Evolutionary conservation across 83 land plant genomes (phyloP), one percentile per base, ranked within the genome.

Genomic region (Larix sibirica): DNA sequence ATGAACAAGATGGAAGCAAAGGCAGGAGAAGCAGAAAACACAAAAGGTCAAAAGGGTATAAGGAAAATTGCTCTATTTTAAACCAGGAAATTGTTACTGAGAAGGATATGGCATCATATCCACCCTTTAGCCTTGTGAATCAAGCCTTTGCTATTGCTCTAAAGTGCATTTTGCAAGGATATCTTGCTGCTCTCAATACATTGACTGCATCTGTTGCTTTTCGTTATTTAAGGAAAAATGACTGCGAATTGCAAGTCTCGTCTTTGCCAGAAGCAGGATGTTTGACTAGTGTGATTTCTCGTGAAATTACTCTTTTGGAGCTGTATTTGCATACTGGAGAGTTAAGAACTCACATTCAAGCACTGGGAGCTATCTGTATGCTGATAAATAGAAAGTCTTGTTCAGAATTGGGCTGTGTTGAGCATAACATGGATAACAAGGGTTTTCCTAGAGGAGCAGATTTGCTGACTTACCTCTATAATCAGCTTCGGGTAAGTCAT

Each of bases 131-230:
- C 86, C 92, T 94, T 77, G 91, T 95, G 24, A 97, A 97, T 85
- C 98, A 97, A 69, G 97, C 98, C 70, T 97, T 93, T 89, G 89
- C 97, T 62, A 88, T 89, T 82, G 96, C 98, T 76, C 91, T 97
- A 68, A 83, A 82, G 50, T 90, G 89, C 83, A 88, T 97, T 79
- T 70, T 97, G 73, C 94, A 93, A 62, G 99, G 95, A 9, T 92
- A 96, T 80, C 74, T 89, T 28, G 85, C 92, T 80, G 89, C 98
- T 23, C 77, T 94, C 8, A 87, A 93, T 82, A 91, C 96, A 74
- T 70, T 97, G 66, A 47, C 75, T 70, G 90, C 95, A 76, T 92
- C 98, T 59, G 89, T 88, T 14, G 38, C 76, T 23, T 78, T 86
- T 63, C 92, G 99, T 74, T 90, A 90, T 18, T 82, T 85, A 71